A percentile compares a stretch with the other conserved stretches of the same genome.
Conservation (phyloP, 129 eudicot genomes). For the Centrapalus pauciflorus region DNA sequence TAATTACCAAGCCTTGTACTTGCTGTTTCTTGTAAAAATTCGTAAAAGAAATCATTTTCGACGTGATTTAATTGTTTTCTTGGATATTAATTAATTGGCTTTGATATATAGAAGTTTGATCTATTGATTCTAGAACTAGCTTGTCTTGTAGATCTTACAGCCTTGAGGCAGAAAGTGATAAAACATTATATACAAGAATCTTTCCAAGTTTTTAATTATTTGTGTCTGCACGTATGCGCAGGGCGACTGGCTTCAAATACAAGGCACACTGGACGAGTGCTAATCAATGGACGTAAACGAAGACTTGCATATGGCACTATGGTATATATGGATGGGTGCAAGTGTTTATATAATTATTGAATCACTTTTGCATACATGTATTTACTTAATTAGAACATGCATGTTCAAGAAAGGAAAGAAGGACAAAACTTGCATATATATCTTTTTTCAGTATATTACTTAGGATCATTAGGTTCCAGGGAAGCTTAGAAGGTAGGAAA, state of each 20-base stretch:
- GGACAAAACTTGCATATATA: not conserved
- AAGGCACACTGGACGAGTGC: slow-evolving; percentile 19
- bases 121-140: too few species aligned
- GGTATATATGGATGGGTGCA: too few species aligned
- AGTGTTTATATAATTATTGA: too few species aligned
- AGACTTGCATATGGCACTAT: slow-evolving; percentile 28
- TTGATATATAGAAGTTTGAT: too few species aligned
- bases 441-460: not conserved
- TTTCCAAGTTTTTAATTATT: not conserved
- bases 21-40: too few species aligned
- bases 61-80: too few species aligned
- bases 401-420: not conserved
- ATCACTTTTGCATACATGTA: too few species aligned
- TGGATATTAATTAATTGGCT: too few species aligned
- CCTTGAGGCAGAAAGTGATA: not conserved
- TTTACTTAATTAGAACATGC: not conserved
- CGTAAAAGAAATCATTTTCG: too few species aligned
- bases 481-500: not conserved
- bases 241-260: slow-evolving; percentile 26
- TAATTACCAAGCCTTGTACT: too few species aligned
- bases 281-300: slow-evolving; percentile 18
- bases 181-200: not conserved
- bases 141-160: not conserved
- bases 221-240: not conserved
- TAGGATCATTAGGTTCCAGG: not conserved